These are phyloP conservation scores for Bombardia bombarda DNA, from an alignment of 495 filamentous ascomycete genomes.

Conservation along the genomic window DNA sequence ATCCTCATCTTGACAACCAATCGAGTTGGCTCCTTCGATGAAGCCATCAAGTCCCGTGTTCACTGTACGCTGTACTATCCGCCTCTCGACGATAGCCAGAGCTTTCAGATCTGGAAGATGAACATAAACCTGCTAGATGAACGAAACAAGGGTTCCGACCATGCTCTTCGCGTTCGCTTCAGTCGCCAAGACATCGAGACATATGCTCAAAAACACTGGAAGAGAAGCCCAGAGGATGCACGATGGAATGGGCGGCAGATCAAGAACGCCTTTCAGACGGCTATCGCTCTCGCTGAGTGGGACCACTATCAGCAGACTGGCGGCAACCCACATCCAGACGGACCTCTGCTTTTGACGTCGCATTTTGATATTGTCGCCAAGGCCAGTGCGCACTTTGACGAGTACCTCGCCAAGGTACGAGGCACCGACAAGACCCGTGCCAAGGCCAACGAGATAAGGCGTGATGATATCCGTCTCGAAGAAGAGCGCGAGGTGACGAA, in stretches of 20 bases:
- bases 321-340: neutral
- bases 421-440: neutral
- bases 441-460: neutral
- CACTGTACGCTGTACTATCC: conserved; percentile 35
- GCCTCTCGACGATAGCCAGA: conserved; percentile 63
- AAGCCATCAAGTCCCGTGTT: conserved; percentile 43
- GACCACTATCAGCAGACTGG: conserved; percentile 24
- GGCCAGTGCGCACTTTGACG: neutral
- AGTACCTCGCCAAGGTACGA: neutral
- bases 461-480: neutral
- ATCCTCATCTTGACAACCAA: conserved; percentile 48
- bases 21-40: conserved; percentile 37
- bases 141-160: conserved; percentile 42
- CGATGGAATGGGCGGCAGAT: conserved; percentile 45
- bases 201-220: neutral
- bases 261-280: conserved; percentile 36
- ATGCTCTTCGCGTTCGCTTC: neutral
- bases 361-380: neutral
- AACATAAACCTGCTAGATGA: conserved; percentile 50
- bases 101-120: conserved; percentile 72
- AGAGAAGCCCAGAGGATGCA: conserved; percentile 6
- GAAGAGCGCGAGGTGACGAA: no score
- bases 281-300: conserved; percentile 44
- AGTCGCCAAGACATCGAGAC: neutral
- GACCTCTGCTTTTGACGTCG: neutral